A percentile compares a stretch with the other conserved stretches of the same genome.
Evolutionary conservation across 805 yeast species (phyloP).

Genomic region (Yarrowia sp.): DNA sequence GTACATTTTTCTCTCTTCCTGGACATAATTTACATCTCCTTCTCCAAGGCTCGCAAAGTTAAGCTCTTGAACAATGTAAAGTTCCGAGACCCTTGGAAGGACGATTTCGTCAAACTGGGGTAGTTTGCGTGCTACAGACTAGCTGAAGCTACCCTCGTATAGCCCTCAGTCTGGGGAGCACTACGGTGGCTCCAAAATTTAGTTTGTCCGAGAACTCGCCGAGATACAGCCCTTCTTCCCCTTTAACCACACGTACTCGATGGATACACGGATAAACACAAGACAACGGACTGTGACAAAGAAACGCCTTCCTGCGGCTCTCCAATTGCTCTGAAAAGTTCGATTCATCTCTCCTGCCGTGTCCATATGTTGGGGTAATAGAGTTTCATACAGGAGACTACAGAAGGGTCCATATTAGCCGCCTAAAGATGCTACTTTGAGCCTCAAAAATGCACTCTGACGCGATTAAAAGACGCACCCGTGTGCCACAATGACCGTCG

Average conservation of each 20-base stretch:
- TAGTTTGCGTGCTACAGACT: neutral
- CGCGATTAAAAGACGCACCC: neutral
- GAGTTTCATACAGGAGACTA: constrained; percentile 3
- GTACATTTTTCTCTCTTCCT: too few species aligned
- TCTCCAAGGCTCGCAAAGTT: too few species aligned
- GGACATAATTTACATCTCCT: too few species aligned
- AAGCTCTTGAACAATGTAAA: neutral
- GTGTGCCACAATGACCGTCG: too few species aligned
- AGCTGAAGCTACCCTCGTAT: neutral
- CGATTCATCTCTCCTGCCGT: neutral
- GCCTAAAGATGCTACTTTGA: neutral
- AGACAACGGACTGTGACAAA: too few species aligned
- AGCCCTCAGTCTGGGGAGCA: neutral
- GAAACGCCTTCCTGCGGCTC: neutral
- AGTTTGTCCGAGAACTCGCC: neutral
- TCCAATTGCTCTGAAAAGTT: neutral
- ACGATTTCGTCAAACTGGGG: neutral
- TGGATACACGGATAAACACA: neutral
- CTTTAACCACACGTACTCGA: neutral
- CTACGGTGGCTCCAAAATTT: neutral
- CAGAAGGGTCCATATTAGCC: constrained; percentile 9
- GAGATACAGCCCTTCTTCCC: neutral
- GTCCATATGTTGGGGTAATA: constrained; percentile 1
- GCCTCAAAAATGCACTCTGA: neutral
- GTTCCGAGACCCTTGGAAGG: constrained; percentile 8